phyloP scores from a whole-genome alignment of 1,139 yeast genomes.

The Geotrichum histeridarum region DNA sequence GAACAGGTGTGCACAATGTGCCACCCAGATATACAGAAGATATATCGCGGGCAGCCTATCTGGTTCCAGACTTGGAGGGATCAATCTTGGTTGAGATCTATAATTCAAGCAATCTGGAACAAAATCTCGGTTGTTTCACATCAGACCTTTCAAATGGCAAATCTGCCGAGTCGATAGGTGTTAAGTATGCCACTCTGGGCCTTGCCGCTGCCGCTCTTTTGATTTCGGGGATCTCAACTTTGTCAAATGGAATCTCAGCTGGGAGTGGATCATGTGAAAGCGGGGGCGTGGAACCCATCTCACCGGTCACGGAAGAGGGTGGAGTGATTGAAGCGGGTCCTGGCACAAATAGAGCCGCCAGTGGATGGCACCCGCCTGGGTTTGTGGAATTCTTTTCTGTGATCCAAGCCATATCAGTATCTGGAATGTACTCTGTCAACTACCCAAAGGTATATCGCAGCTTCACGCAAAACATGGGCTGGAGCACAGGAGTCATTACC shows the following conservation, averaged over 20 bases:
- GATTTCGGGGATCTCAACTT: slow-evolving; percentile 24
- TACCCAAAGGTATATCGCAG: slow-evolving; percentile 35
- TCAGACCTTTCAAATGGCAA: slow-evolving; percentile 34
- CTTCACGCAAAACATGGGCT: slow-evolving; percentile 35
- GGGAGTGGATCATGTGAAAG: slow-evolving; percentile 22
- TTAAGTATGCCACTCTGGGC: slow-evolving; percentile 30
- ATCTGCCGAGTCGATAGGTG: slow-evolving; percentile 27
- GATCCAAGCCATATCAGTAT: slow-evolving; percentile 33
- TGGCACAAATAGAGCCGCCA: slow-evolving; percentile 22
- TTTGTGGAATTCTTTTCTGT: slow-evolving; percentile 27
- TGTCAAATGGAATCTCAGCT: slow-evolving; percentile 19
- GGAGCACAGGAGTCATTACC: slow-evolving; percentile 34
- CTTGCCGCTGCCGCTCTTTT: slow-evolving; percentile 32
- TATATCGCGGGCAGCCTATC: slow-evolving; percentile 31
- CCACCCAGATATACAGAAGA: slow-evolving; percentile 29
- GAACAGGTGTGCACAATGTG: slow-evolving; percentile 29
- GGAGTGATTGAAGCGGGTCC: slow-evolving; percentile 17
- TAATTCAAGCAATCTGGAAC: slow-evolving; percentile 25
- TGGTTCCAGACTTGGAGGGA: slow-evolving; percentile 36
- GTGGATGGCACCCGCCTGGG: slow-evolving; percentile 31
- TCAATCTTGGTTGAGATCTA: slow-evolving; percentile 26
- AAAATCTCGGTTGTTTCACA: slow-evolving; percentile 31
- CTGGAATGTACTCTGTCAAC: slow-evolving; percentile 35
- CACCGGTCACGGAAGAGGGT: slow-evolving; percentile 18
- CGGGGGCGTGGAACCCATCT: slow-evolving; percentile 16